Base-by-base conservation (phyloP, 768 basidiomycete species). In the Crucibulum laeve region DNA sequence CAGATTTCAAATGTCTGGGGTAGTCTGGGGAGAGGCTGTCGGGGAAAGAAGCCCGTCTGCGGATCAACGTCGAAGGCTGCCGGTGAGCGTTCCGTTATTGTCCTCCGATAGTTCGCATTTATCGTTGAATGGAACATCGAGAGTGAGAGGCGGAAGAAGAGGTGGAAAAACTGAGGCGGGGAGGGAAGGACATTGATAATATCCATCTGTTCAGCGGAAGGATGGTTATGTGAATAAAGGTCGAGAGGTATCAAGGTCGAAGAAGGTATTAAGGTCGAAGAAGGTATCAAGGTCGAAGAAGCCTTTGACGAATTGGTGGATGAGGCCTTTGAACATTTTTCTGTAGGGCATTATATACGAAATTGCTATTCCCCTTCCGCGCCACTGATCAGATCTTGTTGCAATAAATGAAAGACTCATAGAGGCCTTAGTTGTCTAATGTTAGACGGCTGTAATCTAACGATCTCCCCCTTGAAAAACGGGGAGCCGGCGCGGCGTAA, bases 31-130 rank as follows among this genome's bases (percentile, higher is more conserved):
- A 88, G 72, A 1, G 81, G 82, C 26, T 67, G 61, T 2, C 75
- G 62, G 0, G 94, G 95, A 52, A 97, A 78, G 68, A 97, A 98
- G 0, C 95, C 95, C 0, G 88, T 84, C 11, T 74, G 62, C 6
- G 75, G 57, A 51, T 80, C 67, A 47, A 84, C 61, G 51, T 84
- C 82, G 44, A 79, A 83, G 44, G 79, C 71, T 2, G 58, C 52
- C 15, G 68, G 69, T 8, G 65, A 56, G 33, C 61, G 68, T 21
- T 57, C 59, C 11, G 60, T 53, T 37, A 54, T 50, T 4, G 58
- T 38, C 45, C 62, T 60, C 38, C 62, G 63, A 42, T 60, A 57
- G 35, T 54, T 49, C 43, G 59, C 57, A 24, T 60, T 58, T 44
- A 71, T 57, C 28, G 70, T 62, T 4, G 77, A 75, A 42, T 68